phyloP scores from a whole-genome alignment of 192 early-diverging fungal species.

The Geranomyces variabilis region DNA sequence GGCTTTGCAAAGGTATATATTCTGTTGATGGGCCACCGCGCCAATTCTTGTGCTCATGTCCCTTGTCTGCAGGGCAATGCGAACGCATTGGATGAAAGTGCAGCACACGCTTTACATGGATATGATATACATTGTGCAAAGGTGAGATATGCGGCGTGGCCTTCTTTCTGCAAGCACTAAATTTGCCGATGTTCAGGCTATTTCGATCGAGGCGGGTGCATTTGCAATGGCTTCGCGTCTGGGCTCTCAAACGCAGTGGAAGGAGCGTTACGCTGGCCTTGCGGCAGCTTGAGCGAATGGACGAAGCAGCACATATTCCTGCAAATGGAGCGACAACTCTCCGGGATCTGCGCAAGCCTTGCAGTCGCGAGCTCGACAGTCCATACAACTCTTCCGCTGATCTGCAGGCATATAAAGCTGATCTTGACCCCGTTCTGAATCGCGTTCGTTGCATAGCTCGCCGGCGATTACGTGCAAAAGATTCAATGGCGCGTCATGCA shows the following conservation, averaged over 20 bases:
- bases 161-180: not conserved
- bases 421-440: slow-evolving; percentile 18
- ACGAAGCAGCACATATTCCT: slow-evolving; percentile 20
- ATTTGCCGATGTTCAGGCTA: slow-evolving; percentile 1
- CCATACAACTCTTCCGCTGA: not conserved
- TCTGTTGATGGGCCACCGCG: no score
- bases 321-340: slow-evolving; percentile 5
- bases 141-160: no score
- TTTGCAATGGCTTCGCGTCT: slow-evolving; percentile 4
- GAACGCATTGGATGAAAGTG: not conserved
- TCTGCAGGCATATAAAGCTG: not conserved
- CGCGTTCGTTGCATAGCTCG: slow-evolving; percentile 5
- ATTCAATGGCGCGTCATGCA: not conserved
- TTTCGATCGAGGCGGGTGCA: slow-evolving; percentile 19
- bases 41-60: no score
- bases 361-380: not conserved
- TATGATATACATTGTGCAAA: slow-evolving; percentile 6
- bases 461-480: not conserved
- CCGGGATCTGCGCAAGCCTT: not conserved
- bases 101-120: slow-evolving; percentile 6
- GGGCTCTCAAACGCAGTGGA: slow-evolving; percentile 11
- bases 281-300: slow-evolving; percentile 27
- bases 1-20: not conserved
- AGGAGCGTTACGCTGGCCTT: slow-evolving; percentile 12
- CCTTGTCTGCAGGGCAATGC: not conserved